Evolutionary conservation across 73 alveolate species (phyloP), one percentile per base, ranked within the genome.

Genomic region (Durusdinium trenchii): DNA sequence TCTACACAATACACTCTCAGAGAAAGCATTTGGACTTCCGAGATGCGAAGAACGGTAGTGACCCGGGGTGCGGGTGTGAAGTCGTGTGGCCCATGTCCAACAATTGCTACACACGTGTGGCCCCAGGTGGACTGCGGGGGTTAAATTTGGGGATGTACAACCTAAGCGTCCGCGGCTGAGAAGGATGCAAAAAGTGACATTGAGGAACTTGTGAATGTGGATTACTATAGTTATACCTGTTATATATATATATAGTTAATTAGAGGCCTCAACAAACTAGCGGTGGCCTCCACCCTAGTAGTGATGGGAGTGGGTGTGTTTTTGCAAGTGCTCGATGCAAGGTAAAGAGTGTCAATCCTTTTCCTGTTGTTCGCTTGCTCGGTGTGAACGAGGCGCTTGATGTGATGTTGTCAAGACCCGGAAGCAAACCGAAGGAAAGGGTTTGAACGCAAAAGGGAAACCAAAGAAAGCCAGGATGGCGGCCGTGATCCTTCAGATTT

Each of bases 271-370:
- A 54, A 20, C 64, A 12, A 20, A 54, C 28, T 20, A 9, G 20
- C 64, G 20, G 64, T 20, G 9, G 20, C 9, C 64, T 54, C 64
- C n/a, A n/a, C n/a, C n/a, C n/a, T n/a, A n/a, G n/a, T n/a, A n/a
- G n/a, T n/a, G n/a, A n/a, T n/a, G n/a, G n/a, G n/a, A n/a, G n/a
- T n/a, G n/a, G n/a, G n/a, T 38, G 47, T 46, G 43, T 6, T 6
- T 0, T 28, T 23, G 69, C 69, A 26, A 47, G 18, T 76, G 40
- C 32, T 12, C 50, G 32, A 0, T n/a, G 20, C 35, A 57, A 90
- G 96, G 96, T 91, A 45, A 69, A 67, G 57, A 91, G 90, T n/a
- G 36, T 91, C 48, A 47, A 71, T 36, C 98, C 98, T 30, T 91
- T 91, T n/a, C 98, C 98, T 3, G 60, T 91, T 43, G 26, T 91